Percentiles rank a stretch among this genome's conserved stretches.
Evolutionary conservation across 192 early-diverging fungal species (phyloP).

Genomic region (Phlyctochytrium planicorne): DNA sequence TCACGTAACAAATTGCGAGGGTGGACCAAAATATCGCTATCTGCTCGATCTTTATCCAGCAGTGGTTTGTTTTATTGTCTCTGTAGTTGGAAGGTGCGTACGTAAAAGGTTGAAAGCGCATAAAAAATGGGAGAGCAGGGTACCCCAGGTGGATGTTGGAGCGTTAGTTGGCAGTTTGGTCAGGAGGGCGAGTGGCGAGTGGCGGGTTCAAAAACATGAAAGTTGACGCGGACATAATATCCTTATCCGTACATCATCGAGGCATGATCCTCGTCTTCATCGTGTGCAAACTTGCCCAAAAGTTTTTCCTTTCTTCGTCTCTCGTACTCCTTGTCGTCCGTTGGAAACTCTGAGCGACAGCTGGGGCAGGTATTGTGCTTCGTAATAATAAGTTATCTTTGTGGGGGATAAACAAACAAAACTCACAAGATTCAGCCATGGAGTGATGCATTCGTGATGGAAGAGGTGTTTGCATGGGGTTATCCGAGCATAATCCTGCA

Average conservation of each 20-base stretch:
- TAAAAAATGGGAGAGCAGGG: too few relatives aligned
- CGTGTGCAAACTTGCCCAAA: slow-evolving; percentile 15
- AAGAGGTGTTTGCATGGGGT: slow-evolving; percentile 29
- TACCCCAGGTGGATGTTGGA: too few relatives aligned
- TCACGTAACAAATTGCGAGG: too few relatives aligned
- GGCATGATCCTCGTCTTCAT: slow-evolving; percentile 24
- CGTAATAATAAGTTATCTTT: neutral
- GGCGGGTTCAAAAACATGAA: too few relatives aligned
- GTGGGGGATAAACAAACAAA: neutral
- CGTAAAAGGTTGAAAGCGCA: too few relatives aligned
- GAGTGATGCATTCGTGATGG: slow-evolving; percentile 27
- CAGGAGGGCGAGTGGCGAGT: too few relatives aligned
- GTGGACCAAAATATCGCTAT: too few relatives aligned
- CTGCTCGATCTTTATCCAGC: too few relatives aligned
- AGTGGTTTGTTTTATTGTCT: too few relatives aligned
- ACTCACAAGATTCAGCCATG: slow-evolving; percentile 23
- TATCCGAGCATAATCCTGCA: slow-evolving; percentile 12
- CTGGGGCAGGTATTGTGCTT: neutral
- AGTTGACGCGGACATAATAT: too few relatives aligned
- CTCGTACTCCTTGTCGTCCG: slow-evolving; percentile 30
- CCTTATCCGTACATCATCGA: neutral
- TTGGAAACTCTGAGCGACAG: slow-evolving; percentile 21
- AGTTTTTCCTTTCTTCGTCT: slow-evolving; percentile 15
- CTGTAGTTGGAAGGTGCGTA: too few relatives aligned
- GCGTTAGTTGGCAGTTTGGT: too few relatives aligned